Base-by-base conservation (phyloP, 805 yeast genomes). In the Candida mattraensis region DNA sequence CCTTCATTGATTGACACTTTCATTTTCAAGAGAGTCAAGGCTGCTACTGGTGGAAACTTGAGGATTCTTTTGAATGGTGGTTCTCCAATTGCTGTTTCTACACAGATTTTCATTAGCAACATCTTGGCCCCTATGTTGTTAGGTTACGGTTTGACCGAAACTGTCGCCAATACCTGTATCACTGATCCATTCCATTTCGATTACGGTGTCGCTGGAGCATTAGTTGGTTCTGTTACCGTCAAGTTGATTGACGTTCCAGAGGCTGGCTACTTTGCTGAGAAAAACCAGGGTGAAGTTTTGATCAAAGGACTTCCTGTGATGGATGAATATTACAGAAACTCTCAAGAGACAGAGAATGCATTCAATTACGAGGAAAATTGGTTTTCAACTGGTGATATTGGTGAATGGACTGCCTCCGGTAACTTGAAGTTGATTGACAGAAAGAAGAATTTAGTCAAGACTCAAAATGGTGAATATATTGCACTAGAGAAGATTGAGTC, bases 381-480 rank as follows among this genome's bases (percentile, higher is more conserved):
- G 97, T 93, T 93, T 71, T 74, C 70, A 59, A 93, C 98, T 21
- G 99, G 99, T 63, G 99, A 93, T 63, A 87, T 93, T 63, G 96
- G 91, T 58, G 88, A 87, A 69, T 87, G 96, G 95, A 74, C 89
- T 27, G 42, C 78, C 18, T 73, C 70, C 47, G 98, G 98, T 48
- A 81, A 78, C 39, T 71, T 93, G 56, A 78, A 74, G 58, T 70
- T 93, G 43, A 85, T 93, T 60, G 99, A 93, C 67, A 84, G 99
- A 61, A 86, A 79, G 72, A 93, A 93, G 80, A 93, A 93, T 63
- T 73, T 93, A 64, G 95, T 93, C 52, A 93, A 93, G 74, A 93
- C 99, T 13, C 72, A 77, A 54, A 91, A 93, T 61, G 99, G 99
- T 66, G 99, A 93, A 69, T 93, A 93, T 65, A 87, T 93, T 62